Evolutionary conservation across 1,284 basidiomycete genomes (phyloP).

Genomic region (Malassezia pachydermatis): DNA sequence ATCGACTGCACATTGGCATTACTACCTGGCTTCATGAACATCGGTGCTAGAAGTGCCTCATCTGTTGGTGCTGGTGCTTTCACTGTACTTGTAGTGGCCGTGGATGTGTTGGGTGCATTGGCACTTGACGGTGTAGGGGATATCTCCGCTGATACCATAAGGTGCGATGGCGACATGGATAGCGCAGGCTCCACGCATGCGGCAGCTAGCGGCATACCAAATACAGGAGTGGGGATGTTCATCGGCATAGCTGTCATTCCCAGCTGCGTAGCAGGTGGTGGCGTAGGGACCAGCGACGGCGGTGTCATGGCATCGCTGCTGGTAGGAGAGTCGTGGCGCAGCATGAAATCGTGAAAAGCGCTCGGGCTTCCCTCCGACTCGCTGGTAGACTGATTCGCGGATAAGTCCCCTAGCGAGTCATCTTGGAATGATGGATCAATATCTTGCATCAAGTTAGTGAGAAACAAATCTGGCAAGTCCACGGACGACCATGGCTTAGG

Average conservation of each 20-base stretch:
- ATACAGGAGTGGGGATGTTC: too few species aligned
- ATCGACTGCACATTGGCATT: not conserved
- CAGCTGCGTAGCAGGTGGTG: too few species aligned
- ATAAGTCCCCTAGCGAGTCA: constrained; percentile 11
- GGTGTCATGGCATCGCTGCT: not conserved
- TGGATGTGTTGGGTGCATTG: too few species aligned
- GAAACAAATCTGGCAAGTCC: constrained; percentile 18
- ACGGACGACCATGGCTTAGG: constrained; percentile 15
- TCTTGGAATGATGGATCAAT: constrained; percentile 1
- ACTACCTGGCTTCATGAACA: constrained; percentile 2
- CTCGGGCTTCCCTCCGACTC: constrained; percentile 9
- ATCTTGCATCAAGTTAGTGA: constrained; percentile 15
- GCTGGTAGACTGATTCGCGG: constrained; percentile 3
- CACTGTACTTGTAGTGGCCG: too few species aligned
- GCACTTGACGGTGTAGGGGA: too few species aligned
- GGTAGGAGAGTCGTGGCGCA: constrained; percentile 1
- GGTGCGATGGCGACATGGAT: too few species aligned
- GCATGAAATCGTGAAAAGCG: constrained; percentile 16
- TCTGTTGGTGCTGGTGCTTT: not conserved
- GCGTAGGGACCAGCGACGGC: not conserved
- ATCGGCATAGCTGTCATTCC: too few species aligned
- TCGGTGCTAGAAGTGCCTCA: not conserved
- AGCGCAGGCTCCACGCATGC: too few species aligned
- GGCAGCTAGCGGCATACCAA: too few species aligned
- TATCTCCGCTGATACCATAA: too few species aligned